Conservation (phyloP, 2,329 filamentous ascomycete genomes). For the Aspergillus proliferans region DNA sequence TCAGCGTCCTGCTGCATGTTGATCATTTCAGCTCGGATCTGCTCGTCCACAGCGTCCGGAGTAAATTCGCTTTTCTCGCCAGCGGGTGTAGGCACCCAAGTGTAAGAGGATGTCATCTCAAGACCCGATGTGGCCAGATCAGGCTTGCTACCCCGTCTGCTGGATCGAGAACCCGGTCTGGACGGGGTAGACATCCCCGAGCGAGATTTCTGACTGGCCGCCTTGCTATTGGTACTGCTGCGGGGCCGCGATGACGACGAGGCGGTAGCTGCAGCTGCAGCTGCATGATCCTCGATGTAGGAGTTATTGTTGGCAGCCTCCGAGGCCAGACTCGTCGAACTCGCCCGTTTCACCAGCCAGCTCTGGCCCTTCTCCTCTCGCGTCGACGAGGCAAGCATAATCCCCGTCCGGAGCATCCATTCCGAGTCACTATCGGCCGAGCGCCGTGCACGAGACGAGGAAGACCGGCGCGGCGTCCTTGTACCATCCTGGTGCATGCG, state of each 20-base stretch:
- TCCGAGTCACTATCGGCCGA: conserved; percentile 38
- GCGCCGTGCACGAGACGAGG: conserved; percentile 2
- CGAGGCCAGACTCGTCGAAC: conserved; percentile 48
- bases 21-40: conserved; percentile 34
- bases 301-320: conserved; percentile 29
- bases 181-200: conserved; percentile 36
- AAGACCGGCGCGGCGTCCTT: conserved; percentile 4
- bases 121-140: conserved; percentile 12
- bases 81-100: conserved; percentile 10
- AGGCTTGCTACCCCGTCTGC: conserved; percentile 24
- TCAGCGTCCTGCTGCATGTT: conserved; percentile 15
- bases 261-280: not conserved
- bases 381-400: conserved; percentile 51
- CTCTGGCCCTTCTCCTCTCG: conserved; percentile 58
- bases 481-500: conserved; percentile 30
- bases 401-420: conserved; percentile 55
- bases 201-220: conserved; percentile 20
- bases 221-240: conserved; percentile 11
- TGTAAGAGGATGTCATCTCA: conserved; percentile 7
- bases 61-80: conserved; percentile 16
- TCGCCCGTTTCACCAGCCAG: conserved; percentile 53
- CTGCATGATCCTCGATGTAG: conserved; percentile 7
- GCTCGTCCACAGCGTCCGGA: conserved; percentile 48
- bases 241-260: conserved; percentile 2
- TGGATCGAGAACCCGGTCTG: conserved; percentile 29